Conservation (phyloP, 192 early-diverging fungal genomes). For the Phlyctochytrium planicorne region DNA sequence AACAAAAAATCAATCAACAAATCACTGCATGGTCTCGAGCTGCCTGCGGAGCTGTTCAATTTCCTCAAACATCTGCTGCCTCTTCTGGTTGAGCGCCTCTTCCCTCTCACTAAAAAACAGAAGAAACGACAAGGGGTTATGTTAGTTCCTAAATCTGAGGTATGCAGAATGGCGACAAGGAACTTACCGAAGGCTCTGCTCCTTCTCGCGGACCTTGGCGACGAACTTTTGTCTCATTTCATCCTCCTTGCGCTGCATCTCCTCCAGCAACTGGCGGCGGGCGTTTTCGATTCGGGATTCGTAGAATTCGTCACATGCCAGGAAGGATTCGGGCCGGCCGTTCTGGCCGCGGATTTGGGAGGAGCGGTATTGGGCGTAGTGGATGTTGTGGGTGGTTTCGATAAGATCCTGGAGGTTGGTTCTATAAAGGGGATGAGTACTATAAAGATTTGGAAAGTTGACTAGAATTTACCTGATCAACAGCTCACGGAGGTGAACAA, state of each 20-base stretch:
- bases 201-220: conserved; percentile 61
- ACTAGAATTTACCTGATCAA: conserved; percentile 16
- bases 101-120: conserved; percentile 39
- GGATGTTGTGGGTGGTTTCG: conserved; percentile 92
- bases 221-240: conserved; percentile 66
- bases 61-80: conserved; percentile 52
- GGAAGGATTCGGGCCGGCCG: conserved; percentile 75
- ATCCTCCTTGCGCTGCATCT: conserved; percentile 74
- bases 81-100: conserved; percentile 44
- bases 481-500: conserved; percentile 74
- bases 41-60: conserved; percentile 43
- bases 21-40: conserved; percentile 23
- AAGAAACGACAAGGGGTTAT: not conserved
- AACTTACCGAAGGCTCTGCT: conserved; percentile 50
- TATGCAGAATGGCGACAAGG: conserved; percentile 1
- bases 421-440: conserved; percentile 38
- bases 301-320: conserved; percentile 79
- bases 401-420: conserved; percentile 97
- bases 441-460: not conserved
- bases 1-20: not conserved
- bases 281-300: conserved; percentile 69
- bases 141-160: not conserved
- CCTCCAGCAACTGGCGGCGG: conserved; percentile 57
- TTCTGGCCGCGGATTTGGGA: conserved; percentile 73
- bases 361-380: conserved; percentile 96